These are phyloP conservation scores for Marasmius oreades DNA, from an alignment of 1,284 basidiomycete genomes.

Conservation along the genomic window DNA sequence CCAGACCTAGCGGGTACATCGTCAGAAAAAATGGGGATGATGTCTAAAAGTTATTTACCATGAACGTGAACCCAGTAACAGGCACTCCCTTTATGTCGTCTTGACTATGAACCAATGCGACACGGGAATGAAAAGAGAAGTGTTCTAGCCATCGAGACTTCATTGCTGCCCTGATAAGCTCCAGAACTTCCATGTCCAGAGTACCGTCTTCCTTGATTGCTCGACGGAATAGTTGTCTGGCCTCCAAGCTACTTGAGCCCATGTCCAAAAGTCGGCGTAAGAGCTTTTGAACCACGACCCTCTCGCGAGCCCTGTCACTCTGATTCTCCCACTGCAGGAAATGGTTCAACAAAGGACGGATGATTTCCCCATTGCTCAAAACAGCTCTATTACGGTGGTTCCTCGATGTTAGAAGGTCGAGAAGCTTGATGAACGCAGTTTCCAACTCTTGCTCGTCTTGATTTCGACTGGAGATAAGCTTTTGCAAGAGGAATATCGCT, in stretches of 20 bases:
- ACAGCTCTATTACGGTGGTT: slow-evolving; percentile 68
- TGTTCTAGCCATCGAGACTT: slow-evolving; percentile 73
- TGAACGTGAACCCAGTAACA: slow-evolving; percentile 60
- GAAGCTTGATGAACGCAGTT: slow-evolving; percentile 52
- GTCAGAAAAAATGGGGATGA: slow-evolving; percentile 5
- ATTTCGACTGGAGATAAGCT: slow-evolving; percentile 32
- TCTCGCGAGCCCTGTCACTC: slow-evolving; percentile 39
- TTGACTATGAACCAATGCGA: slow-evolving; percentile 45
- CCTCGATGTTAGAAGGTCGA: slow-evolving; percentile 56
- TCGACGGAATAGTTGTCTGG: slow-evolving; percentile 56
- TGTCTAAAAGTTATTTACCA: slow-evolving; percentile 39
- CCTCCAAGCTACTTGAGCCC: slow-evolving; percentile 60
- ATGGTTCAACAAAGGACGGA: slow-evolving; percentile 49
- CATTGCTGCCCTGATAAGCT: slow-evolving; percentile 63
- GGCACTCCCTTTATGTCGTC: slow-evolving; percentile 48
- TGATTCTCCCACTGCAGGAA: slow-evolving; percentile 28
- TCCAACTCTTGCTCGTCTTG: slow-evolving; percentile 32
- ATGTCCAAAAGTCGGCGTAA: slow-evolving; percentile 65
- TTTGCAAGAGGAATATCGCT: slow-evolving; percentile 54
- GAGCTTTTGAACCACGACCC: slow-evolving; percentile 55
- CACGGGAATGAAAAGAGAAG: slow-evolving; percentile 57
- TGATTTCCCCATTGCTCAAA: slow-evolving; percentile 54
- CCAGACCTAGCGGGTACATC: slow-evolving; percentile 49
- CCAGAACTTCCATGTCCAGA: slow-evolving; percentile 61
- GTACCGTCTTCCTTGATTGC: slow-evolving; percentile 42